A percentile compares a stretch with the other conserved stretches of the same genome.
Evolutionary conservation across 2,329 filamentous ascomycete species (phyloP).

Genomic region (Paraphaeosphaeria sporulosa): DNA sequence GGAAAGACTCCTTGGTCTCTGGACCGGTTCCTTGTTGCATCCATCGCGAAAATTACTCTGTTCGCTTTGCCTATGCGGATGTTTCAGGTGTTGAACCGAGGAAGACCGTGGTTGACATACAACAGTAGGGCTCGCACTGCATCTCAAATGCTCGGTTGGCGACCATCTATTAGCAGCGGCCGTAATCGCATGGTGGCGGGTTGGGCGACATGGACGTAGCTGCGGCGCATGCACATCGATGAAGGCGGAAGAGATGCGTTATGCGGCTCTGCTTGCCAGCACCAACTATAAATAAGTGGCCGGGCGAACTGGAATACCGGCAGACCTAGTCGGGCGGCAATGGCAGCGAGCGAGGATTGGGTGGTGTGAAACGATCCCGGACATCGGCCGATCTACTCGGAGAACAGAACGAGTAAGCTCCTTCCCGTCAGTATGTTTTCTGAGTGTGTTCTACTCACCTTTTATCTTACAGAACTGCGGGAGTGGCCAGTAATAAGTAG

Average conservation of each 20-base stretch:
- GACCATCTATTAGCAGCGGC: background rate
- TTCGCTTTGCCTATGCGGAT: background rate
- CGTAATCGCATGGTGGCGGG: constrained; percentile 1
- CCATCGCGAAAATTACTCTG: background rate
- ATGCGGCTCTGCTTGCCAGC: constrained; percentile 29
- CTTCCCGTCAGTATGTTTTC: constrained; percentile 13
- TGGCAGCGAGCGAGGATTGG: constrained; percentile 20
- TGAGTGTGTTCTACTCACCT: constrained; percentile 13
- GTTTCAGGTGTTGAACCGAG: background rate
- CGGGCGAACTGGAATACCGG: constrained; percentile 20
- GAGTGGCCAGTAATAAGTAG: constrained; percentile 24
- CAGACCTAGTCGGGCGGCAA: constrained; percentile 13
- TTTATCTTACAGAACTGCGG: constrained; percentile 17
- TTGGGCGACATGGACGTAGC: constrained; percentile 4
- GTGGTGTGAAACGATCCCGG: background rate
- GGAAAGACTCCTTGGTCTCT: constrained; percentile 1
- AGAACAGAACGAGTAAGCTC: constrained; percentile 24
- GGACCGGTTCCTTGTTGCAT: background rate
- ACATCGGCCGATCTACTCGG: constrained; percentile 6
- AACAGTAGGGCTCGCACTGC: background rate
- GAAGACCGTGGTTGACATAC: background rate
- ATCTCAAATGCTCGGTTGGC: background rate
- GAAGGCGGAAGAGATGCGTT: constrained; percentile 16
- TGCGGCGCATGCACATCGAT: constrained; percentile 18
- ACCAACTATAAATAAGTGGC: constrained; percentile 24